Evolutionary conservation across 495 filamentous ascomycete genomes (phyloP), one percentile per base, ranked within the genome.

Genomic region (Neurospora sp.): DNA sequence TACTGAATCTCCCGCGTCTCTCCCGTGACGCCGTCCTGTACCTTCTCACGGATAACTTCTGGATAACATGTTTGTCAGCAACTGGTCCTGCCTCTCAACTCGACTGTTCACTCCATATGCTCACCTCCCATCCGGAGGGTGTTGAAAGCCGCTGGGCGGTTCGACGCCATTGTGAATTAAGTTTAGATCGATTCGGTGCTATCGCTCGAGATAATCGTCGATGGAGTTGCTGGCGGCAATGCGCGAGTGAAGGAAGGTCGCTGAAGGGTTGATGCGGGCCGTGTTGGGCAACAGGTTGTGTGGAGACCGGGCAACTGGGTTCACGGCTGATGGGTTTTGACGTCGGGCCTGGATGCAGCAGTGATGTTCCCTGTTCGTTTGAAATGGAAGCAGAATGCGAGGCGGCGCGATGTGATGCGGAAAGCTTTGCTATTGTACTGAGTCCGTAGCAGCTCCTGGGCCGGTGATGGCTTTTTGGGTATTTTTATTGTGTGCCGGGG

Each of bases 21-120:
- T 69, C 96, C 96, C 1, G 96, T 98, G 76, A 96, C 85, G 78
- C 96, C 96, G 88, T 99, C 96, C 84, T 99, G 96, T 75, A 99
- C 96, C 85, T 97, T 98, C 84, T 99, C 96, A 77, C 94, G 93
- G 78, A 99, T 94, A 72, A 98, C 93, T 87, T 99, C 96, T 99
- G 82, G 12, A 66, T 3, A 35, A 8, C 70, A 71, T 70, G 5
- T 70, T 72, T 22, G 41, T 74, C 48, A 70, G 72, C 53, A 72
- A 40, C 37, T 66, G 61, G 70, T 71, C 35, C 16, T 46, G 66
- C 61, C 14, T 12, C 38, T 22, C 12, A 37, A 11, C 41, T 59
- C 22, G 48, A 12, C 8, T 11, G 31, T 6, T 53, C n/a, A 71
- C 46, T 68, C 39, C 68, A 61, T 22, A 31, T 40, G 75, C 84